Evolutionary conservation across 441 rosid species (phyloP).

Genomic region (Gossypium schwendimanii): DNA sequence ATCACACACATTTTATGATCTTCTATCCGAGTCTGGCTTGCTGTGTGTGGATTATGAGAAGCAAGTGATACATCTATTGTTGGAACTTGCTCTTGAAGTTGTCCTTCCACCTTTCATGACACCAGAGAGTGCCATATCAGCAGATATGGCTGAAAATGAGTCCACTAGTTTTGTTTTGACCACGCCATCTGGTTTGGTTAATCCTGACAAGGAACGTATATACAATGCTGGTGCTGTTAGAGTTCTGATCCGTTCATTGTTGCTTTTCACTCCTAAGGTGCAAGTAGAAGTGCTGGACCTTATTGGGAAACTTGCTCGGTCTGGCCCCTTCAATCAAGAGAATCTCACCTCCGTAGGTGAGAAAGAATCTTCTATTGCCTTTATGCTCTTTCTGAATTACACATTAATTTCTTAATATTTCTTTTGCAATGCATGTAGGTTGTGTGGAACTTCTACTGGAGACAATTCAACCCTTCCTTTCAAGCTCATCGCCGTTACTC

Average conservation of each 20-base stretch:
- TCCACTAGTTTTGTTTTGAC: slow-evolving; percentile 43
- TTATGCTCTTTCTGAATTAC: slow-evolving; percentile 5
- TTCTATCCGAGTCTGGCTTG: slow-evolving; percentile 92
- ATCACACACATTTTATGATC: slow-evolving; percentile 93
- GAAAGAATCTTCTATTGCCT: slow-evolving; percentile 22
- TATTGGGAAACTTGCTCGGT: slow-evolving; percentile 79
- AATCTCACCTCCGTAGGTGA: slow-evolving; percentile 90
- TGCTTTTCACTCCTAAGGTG: slow-evolving; percentile 93
- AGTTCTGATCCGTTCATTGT: slow-evolving; percentile 80
- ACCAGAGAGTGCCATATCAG: slow-evolving; percentile 40
- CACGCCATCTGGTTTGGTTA: slow-evolving; percentile 57
- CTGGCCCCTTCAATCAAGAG: slow-evolving; percentile 95
- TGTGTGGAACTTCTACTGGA: slow-evolving; percentile 97
- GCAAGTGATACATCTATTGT: slow-evolving; percentile 85
- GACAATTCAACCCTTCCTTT: slow-evolving; percentile 81
- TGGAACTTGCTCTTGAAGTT: slow-evolving; percentile 96
- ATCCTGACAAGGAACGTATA: slow-evolving; percentile 79
- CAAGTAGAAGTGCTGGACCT: slow-evolving; percentile 84
- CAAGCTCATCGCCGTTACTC: slow-evolving; percentile 80
- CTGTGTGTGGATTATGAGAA: slow-evolving; percentile 89
- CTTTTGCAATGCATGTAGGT: slow-evolving; percentile 36
- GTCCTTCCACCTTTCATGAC: slow-evolving; percentile 84
- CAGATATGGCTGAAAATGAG: slow-evolving; percentile 45
- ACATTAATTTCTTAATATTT: slow-evolving; percentile 19
- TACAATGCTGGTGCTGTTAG: slow-evolving; percentile 88